Percentiles rank a stretch among this genome's conserved stretches.
phyloP scores from a whole-genome alignment of 768 basidiomycete genomes.

The Trametes punicea region DNA sequence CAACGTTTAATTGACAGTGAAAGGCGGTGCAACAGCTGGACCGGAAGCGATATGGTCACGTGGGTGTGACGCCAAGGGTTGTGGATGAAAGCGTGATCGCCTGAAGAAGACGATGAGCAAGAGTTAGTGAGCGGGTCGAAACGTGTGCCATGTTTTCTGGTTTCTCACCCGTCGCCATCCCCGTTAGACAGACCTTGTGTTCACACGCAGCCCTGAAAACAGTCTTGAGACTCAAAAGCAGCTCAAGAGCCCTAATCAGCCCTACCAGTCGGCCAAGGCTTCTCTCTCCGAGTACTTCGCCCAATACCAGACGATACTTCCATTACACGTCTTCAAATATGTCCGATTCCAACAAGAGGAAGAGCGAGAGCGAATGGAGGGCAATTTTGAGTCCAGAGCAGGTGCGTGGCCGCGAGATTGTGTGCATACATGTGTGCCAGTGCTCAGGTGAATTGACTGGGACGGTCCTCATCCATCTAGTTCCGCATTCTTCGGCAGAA shows the following conservation, averaged over 20 bases:
- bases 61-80: background rate
- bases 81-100: background rate
- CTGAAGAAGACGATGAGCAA: constrained; percentile 1
- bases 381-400: constrained; percentile 79
- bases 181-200: background rate
- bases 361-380: constrained; percentile 81
- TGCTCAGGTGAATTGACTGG: too few species aligned
- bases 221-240: background rate
- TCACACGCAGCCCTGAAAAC: background rate
- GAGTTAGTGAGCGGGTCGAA: constrained; percentile 15
- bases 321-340: constrained; percentile 18
- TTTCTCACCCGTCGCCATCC: background rate
- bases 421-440: too few species aligned
- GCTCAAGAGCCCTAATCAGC: background rate
- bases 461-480: constrained; percentile 38
- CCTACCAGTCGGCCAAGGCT: background rate
- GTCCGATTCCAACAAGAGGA: constrained; percentile 29
- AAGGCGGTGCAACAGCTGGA: too few species aligned
- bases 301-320: background rate
- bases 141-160: constrained; percentile 14
- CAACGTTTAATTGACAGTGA: too few species aligned
- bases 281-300: background rate
- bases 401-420: constrained; percentile 48
- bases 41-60: background rate
- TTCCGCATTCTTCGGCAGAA: constrained; percentile 84